Evolutionary conservation across 352 stramenopile genomes (phyloP).

Genomic region (Pythium vanterpoolii): DNA sequence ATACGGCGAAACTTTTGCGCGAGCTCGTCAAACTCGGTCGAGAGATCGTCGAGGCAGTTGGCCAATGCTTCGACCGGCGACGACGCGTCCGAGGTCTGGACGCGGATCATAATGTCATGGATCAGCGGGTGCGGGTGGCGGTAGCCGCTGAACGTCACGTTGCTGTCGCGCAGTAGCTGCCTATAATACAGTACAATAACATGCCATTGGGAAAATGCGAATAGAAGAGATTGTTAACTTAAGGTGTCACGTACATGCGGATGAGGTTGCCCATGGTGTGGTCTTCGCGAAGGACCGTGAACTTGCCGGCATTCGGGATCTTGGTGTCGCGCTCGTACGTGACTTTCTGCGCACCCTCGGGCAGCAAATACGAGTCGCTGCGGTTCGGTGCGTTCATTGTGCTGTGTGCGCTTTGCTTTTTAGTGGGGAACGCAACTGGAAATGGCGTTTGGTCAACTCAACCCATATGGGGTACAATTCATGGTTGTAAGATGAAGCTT

Average conservation of each 20-base stretch:
- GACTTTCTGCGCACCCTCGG: constrained; percentile 88
- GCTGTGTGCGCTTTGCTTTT: background rate
- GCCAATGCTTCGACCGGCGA: constrained; percentile 77
- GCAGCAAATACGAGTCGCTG: constrained; percentile 84
- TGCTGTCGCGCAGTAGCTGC: constrained; percentile 86
- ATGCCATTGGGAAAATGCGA: background rate
- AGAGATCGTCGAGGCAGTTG: constrained; percentile 84
- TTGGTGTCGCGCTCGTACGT: constrained; percentile 96
- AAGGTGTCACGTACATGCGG: constrained; percentile 82
- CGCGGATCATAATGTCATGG: constrained; percentile 94
- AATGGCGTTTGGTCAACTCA: background rate
- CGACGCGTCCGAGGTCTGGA: constrained; percentile 88
- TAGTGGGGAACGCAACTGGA: background rate
- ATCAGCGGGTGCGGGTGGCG: constrained; percentile 96
- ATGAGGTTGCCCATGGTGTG: constrained; percentile 98
- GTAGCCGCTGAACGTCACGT: constrained; percentile 94
- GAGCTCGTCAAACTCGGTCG: constrained; percentile 85
- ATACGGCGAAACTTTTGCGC: constrained; percentile 79
- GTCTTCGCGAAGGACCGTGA: constrained; percentile 98
- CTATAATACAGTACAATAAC: constrained; percentile 26
- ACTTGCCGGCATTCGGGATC: constrained; percentile 96
- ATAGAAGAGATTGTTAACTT: background rate
- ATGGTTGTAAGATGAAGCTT: background rate
- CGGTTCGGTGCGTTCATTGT: constrained; percentile 81
- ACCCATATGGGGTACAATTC: background rate